phyloP scores from a whole-genome alignment of 768 basidiomycete genomes.

The Tricholoma furcatifolium region DNA sequence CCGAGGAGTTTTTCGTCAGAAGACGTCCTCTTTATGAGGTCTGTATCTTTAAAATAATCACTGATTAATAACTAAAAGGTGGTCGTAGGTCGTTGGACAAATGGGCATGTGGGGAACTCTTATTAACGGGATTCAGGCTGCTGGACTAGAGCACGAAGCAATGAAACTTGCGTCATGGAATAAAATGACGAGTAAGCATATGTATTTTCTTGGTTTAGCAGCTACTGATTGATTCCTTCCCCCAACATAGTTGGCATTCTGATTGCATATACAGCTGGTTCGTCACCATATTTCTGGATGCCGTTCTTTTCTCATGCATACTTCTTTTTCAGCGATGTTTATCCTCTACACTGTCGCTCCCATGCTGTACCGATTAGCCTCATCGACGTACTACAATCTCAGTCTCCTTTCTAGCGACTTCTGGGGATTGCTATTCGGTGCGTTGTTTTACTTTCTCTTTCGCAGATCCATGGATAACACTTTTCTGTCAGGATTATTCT shows the following conservation, averaged over 20 bases:
- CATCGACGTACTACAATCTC: conserved; percentile 83
- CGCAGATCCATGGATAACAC: not conserved
- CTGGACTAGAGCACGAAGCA: conserved; percentile 65
- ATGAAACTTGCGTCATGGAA: conserved; percentile 75
- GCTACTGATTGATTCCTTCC: conserved; percentile 2
- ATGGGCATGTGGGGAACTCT: conserved; percentile 83
- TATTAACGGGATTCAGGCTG: conserved; percentile 77
- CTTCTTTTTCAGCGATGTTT: conserved; percentile 59
- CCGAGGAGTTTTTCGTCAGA: conserved; percentile 86
- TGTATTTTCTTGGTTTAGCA: not conserved
- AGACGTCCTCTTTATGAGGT: conserved; percentile 78
- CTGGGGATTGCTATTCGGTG: conserved; percentile 79
- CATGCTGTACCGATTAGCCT: conserved; percentile 81
- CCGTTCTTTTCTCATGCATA: not conserved
- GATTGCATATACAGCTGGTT: conserved; percentile 38
- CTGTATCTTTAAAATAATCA: not conserved
- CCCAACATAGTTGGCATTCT: conserved; percentile 44
- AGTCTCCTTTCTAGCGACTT: conserved; percentile 87
- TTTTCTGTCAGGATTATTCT: conserved; percentile 39
- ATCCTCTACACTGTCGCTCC: conserved; percentile 85
- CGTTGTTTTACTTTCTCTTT: conserved; percentile 15
- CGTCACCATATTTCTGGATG: conserved; percentile 8
- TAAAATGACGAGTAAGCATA: conserved; percentile 58
- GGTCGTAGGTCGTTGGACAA: conserved; percentile 69
- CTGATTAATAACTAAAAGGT: not conserved